Conservation (phyloP, 129 eudicot genomes). For the Flaveria bidentis region DNA sequence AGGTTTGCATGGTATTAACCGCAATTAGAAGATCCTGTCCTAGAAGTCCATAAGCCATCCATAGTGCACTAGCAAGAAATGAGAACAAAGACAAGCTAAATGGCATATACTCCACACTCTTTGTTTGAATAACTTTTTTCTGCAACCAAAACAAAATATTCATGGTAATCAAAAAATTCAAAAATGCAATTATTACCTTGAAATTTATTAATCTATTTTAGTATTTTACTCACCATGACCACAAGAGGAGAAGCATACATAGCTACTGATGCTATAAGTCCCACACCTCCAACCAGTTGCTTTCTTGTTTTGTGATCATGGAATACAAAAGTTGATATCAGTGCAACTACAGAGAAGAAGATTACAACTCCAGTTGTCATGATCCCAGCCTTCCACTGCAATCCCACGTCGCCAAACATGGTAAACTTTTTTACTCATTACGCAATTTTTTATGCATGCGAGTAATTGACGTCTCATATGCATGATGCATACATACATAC, state of each 20-base stretch:
- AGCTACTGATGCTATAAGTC: slow-evolving; percentile 64
- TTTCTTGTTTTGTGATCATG: slow-evolving; percentile 69
- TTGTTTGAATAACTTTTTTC: slow-evolving; percentile 80
- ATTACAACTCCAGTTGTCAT: slow-evolving; percentile 36
- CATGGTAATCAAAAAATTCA: background rate
- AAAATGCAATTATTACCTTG: background rate
- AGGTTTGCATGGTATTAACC: slow-evolving; percentile 46
- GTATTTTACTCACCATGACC: slow-evolving; percentile 66
- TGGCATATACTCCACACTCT: slow-evolving; percentile 92
- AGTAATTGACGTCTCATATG: background rate
- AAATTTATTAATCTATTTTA: background rate
- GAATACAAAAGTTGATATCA: slow-evolving; percentile 55
- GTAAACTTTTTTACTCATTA: background rate
- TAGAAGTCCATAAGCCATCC: slow-evolving; percentile 87
- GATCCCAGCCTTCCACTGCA: slow-evolving; percentile 69
- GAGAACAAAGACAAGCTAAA: slow-evolving; percentile 82
- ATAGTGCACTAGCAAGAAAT: slow-evolving; percentile 64
- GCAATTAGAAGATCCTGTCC: slow-evolving; percentile 64
- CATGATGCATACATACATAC: slow-evolving; percentile 40
- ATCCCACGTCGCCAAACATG: slow-evolving; percentile 19
- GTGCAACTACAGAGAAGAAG: slow-evolving; percentile 40
- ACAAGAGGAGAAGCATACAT: slow-evolving; percentile 82
- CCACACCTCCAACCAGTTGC: slow-evolving; percentile 68
- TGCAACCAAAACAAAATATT: slow-evolving; percentile 33
- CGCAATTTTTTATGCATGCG: slow-evolving; percentile 10